Evolutionary conservation across 768 basidiomycete genomes (phyloP), one percentile per base, ranked within the genome.

Genomic region (Russula sp.): DNA sequence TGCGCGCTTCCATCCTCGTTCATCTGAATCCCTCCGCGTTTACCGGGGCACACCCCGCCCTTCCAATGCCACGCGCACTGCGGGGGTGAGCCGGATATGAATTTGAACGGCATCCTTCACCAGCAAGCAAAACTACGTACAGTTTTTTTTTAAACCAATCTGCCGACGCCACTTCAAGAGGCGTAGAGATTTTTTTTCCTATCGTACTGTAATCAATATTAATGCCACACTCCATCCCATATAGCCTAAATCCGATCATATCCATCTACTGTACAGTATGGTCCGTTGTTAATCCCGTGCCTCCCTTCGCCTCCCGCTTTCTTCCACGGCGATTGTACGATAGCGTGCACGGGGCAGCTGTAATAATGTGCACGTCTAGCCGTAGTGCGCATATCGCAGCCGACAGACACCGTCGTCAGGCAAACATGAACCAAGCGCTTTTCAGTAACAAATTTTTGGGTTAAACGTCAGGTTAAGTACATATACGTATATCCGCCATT

Each of bases 341-440:
- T n/a, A n/a, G 38, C 3, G 3, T 32, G 18, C 36, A 10, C 8
- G 30, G 10, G 28, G 10, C 40, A 14, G 53, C 7, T 18, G 46
- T 46, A 28, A 26, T 61, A 53, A 16, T n/a, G n/a, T 42, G n/a
- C 42, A 32, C 42, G 9, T 30, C 13, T 20, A 46, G 30, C 13
- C 2, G n/a, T 0, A 13, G 28, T 26, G 18, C 9, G n/a, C 36
- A 51, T n/a, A 32, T 48, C 53, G 32, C 22, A 32, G 11, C 51
- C 18, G 58, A 62, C 16, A 38, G 53, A 52, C 49, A 44, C 53
- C 53, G 63, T 64, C 54, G 63, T 60, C 48, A 64, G 48, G 57
- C 40, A 11, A 13, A 44, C 28, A 57, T 11, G 36, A 34, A 28
- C n/a, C 50, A 5, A 34, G 50, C 49, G 20, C 34, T 49, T n/a